Evolutionary conservation across 169 alveolate genomes (phyloP).

Genomic region (Plasmodium falciparum): DNA sequence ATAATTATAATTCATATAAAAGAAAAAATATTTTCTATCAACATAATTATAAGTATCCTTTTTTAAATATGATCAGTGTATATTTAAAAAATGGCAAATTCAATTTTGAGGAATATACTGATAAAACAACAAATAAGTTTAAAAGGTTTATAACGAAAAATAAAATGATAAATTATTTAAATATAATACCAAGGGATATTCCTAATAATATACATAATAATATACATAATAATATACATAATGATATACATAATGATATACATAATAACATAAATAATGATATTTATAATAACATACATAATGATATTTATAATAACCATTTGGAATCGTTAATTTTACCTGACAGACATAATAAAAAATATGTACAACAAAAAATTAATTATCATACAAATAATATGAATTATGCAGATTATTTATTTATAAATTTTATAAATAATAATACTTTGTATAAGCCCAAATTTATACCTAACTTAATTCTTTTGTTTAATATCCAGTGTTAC

Average conservation of each 20-base stretch:
- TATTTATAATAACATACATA: too few species aligned
- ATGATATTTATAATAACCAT: background rate
- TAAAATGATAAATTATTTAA: conserved; percentile 7
- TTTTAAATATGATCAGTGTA: conserved; percentile 67
- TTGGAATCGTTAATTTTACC: background rate
- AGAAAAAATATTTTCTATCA: conserved; percentile 54
- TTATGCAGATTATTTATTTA: conserved; percentile 51
- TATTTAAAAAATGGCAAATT: conserved; percentile 56
- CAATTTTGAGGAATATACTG: conserved; percentile 9
- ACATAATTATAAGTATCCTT: conserved; percentile 61
- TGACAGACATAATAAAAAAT: conserved; percentile 24
- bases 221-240: too few species aligned
- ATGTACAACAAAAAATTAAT: conserved; percentile 21
- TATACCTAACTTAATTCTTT: conserved; percentile 43
- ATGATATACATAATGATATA: too few species aligned
- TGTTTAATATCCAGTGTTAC: conserved; percentile 47
- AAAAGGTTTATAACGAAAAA: conserved; percentile 30
- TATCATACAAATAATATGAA: conserved; percentile 13
- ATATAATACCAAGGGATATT: background rate
- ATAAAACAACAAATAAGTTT: background rate
- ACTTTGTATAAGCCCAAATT: conserved; percentile 53
- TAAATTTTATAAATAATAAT: conserved; percentile 54
- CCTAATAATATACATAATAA: too few species aligned
- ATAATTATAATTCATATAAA: conserved; percentile 43
- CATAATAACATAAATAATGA: too few species aligned